Base-by-base conservation (phyloP, 208 protist genomes). In the Trypanosoma vivax region DNA sequence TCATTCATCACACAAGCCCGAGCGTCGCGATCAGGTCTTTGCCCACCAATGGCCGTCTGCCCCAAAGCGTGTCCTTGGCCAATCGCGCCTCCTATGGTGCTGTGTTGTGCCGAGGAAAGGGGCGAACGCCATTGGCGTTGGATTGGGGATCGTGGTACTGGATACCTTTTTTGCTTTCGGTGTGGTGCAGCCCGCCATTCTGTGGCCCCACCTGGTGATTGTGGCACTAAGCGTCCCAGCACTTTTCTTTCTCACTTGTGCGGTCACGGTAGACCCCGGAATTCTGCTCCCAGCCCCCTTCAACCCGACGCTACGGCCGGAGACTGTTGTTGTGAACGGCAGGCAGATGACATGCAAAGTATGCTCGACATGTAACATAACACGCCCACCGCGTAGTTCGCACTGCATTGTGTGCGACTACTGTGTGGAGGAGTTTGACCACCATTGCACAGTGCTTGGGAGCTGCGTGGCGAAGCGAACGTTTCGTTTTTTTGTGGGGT, bases 391-490 rank as follows among this genome's bases (percentile, higher is more conserved):
- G 31, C 77, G 83, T 33, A 80, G 78, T 46, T 71, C 73, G 16
- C 88, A 94, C 62, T 94, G 88, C 58, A 56, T 57, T 11, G 72
- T 75, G 35, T 90, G 84, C 65, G 83, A 89, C 45, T 73, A 81
- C 18, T 94, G 88, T 64, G 82, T 94, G 16, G 71, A 88, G 39
- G 79, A 86, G 56, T 94, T 78, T 52, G 88, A 94, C 50, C 88
- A 94, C 52, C 81, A 92, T 68, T 94, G 88, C 54, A 65, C 59
- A 13, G 66, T 92, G 1, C 28, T 92, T 10, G 88, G 83, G 19
- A 74, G 71, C 56, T 90, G 82, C 49, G 84, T 94, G 40, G 88
- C 59, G 1, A 75, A 81, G 54, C 62, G 88, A 24, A 94, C 74
- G 9, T 87, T 85, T 49, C 75, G 88, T 47, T 94, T 83, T 55